Evolutionary conservation across 495 filamentous ascomycete genomes (phyloP).

Genomic region (Chaetomium tenue): DNA sequence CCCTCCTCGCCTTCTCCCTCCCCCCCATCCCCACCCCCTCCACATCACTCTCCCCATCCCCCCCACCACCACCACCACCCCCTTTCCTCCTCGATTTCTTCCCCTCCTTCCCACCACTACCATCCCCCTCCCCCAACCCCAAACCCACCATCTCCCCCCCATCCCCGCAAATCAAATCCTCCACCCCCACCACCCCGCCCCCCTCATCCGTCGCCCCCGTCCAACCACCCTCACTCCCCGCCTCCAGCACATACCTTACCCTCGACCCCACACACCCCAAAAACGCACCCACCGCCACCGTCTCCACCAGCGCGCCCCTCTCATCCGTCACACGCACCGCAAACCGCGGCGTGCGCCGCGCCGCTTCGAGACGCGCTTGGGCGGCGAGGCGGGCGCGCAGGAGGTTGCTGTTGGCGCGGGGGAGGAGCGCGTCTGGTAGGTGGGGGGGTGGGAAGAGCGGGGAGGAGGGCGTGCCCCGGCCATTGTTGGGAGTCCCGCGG

Average conservation of each 20-base stretch:
- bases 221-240: conserved; percentile 52
- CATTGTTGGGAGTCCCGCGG: no score
- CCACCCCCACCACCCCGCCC: conserved; percentile 54
- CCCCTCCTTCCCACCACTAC: conserved; percentile 8
- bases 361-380: conserved; percentile 57
- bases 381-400: conserved; percentile 53
- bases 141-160: conserved; percentile 39
- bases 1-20: conserved; percentile 28
- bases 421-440: conserved; percentile 15
- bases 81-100: conserved; percentile 15
- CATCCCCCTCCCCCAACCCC: background rate
- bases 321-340: conserved; percentile 55
- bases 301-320: conserved; percentile 44
- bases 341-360: conserved; percentile 51
- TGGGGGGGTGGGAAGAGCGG: conserved; percentile 44
- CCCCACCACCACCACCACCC: conserved; percentile 25
- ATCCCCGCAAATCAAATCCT: conserved; percentile 48
- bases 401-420: conserved; percentile 46
- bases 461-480: conserved; percentile 21
- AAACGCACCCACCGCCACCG: conserved; percentile 54
- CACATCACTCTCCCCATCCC: conserved; percentile 30
- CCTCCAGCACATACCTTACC: conserved; percentile 60
- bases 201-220: conserved; percentile 53
- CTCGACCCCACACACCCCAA: conserved; percentile 56
- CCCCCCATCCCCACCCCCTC: conserved; percentile 6